These are phyloP conservation scores for Uronychia binucleata DNA, from an alignment of 73 alveolate genomes.

Conservation along the genomic window DNA sequence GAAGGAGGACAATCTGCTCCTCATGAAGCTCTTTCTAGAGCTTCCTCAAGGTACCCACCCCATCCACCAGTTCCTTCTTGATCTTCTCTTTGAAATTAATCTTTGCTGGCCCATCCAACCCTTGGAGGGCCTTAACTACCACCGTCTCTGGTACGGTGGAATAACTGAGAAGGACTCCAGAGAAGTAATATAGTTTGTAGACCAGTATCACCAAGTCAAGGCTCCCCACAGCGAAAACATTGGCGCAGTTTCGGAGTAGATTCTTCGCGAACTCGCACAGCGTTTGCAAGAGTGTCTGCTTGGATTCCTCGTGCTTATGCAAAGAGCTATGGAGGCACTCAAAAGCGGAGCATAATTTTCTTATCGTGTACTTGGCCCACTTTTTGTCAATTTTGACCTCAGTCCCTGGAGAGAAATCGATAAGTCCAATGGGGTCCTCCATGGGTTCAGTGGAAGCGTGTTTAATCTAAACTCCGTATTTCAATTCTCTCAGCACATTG, in stretches of 20 bases:
- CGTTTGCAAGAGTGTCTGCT: not conserved
- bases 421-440: not conserved
- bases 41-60: not conserved
- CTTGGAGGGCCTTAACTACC: not conserved
- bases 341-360: not conserved
- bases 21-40: not conserved
- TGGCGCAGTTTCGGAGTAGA: not conserved
- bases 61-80: not conserved
- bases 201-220: not conserved
- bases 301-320: not conserved
- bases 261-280: not conserved
- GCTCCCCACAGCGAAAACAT: not conserved
- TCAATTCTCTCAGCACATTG: too few relatives aligned
- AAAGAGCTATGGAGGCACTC: not conserved
- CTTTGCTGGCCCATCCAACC: not conserved
- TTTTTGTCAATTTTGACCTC: not conserved
- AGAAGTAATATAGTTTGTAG: not conserved
- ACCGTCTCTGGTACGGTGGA: not conserved
- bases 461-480: too few relatives aligned
- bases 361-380: not conserved
- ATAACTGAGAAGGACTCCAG: not conserved
- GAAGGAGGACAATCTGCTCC: not conserved
- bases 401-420: not conserved
- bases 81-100: not conserved
- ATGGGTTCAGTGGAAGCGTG: not conserved